Evolutionary conservation across 495 filamentous ascomycete genomes (phyloP), one percentile per base, ranked within the genome.

Genomic region (Aspergillus mulundensis): DNA sequence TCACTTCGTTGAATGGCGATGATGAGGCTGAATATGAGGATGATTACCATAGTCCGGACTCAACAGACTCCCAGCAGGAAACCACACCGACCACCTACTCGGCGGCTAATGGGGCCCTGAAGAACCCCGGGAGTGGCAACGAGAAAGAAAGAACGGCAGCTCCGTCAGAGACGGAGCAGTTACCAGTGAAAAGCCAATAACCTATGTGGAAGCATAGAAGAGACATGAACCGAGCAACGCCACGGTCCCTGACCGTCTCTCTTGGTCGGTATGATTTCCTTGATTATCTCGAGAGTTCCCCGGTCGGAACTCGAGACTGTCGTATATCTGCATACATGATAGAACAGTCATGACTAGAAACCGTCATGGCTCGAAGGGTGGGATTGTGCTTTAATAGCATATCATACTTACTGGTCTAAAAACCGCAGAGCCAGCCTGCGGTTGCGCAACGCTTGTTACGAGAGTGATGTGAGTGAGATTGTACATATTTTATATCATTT

Each of bases 1-100:
- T 76, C 68, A 76, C 66, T 39, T 77, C 74, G 50, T 62, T 81
- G 60, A 76, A 77, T 39, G 76, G 68, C 12, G 77, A 80, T 19
- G 51, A 63, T 7, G 60, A 60, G 10, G 41, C 50, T 8, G 70
- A 71, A 24, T 59, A 58, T 25, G 67, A 40, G 19, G 68, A 65
- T 49, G 61, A 59, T 25, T 56, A 69, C 30, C 16, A 61, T 25
- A 68, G 61, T 39, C 64, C 68, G 20, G 63, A 71, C 14, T 66
- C 66, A 24, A 69, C 60, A 23, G 69, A 64, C 23, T 70, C 71
- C 11, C 70, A 70, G 20, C 68, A 73, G 19, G 51, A 56, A 44
- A 57, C 54, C 15, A 70, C 70, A 1, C 65, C 71, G 2, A 70
- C 65, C 1, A 62, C 55, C 15, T 18, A 55, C 38, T 47, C 45